Evolutionary conservation across 805 yeast genomes (phyloP).

Genomic region (Citeromyces matritensis): DNA sequence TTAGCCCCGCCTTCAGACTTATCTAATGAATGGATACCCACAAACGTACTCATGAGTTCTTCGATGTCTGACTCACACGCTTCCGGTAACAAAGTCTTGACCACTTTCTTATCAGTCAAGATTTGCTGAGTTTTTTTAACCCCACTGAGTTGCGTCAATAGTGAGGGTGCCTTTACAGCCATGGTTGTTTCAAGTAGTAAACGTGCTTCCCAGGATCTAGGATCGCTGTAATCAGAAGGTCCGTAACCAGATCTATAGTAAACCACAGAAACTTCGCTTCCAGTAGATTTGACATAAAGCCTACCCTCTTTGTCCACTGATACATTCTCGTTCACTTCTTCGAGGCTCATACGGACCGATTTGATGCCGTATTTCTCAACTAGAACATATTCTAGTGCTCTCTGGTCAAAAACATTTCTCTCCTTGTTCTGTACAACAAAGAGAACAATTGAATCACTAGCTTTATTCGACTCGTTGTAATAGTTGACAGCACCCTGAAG

Average conservation of each 20-base stretch:
- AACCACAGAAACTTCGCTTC: conserved; percentile 71
- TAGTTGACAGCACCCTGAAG: conserved; percentile 48
- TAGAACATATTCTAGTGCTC: conserved; percentile 63
- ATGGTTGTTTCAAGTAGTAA: conserved; percentile 51
- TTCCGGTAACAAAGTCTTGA: conserved; percentile 30
- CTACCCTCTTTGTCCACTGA: conserved; percentile 24
- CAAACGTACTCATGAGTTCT: conserved; percentile 50
- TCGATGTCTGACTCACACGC: conserved; percentile 12
- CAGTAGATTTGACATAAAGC: conserved; percentile 34
- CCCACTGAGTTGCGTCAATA: conserved; percentile 83
- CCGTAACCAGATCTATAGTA: conserved; percentile 86
- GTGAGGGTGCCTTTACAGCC: conserved; percentile 87
- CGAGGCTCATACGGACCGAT: conserved; percentile 54
- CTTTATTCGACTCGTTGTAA: conserved; percentile 23
- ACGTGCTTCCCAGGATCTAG: conserved; percentile 68
- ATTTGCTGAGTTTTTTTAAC: conserved; percentile 90
- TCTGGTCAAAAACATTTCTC: conserved; percentile 84
- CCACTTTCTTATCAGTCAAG: conserved; percentile 37
- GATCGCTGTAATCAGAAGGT: conserved; percentile 61
- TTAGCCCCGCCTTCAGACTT: conserved; percentile 39
- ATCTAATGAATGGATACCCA: conserved; percentile 79
- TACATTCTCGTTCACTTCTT: conserved; percentile 32
- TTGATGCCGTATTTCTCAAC: conserved; percentile 38
- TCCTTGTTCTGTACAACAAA: conserved; percentile 79
- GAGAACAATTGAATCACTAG: conserved; percentile 36